Conservation (phyloP, 306 rosid species). For the Delonix regia region DNA sequence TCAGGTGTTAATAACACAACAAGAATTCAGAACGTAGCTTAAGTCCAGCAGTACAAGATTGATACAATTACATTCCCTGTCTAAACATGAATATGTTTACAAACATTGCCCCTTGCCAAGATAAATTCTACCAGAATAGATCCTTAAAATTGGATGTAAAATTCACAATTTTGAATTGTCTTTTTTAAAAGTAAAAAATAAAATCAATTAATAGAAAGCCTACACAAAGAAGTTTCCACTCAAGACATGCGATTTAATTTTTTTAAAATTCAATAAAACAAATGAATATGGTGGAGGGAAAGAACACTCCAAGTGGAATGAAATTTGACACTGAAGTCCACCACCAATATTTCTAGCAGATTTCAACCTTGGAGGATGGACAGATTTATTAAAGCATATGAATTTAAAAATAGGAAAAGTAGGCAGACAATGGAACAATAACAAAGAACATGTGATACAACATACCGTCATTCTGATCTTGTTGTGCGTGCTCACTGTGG, state of each 20-base stretch:
- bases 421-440: conserved; percentile 29
- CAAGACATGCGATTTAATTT: background rate
- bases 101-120: conserved; percentile 1
- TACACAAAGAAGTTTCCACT: conserved; percentile 6
- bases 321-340: background rate
- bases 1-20: background rate
- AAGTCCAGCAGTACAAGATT: conserved; percentile 30
- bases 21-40: conserved; percentile 4
- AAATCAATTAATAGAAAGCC: conserved; percentile 6
- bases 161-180: background rate
- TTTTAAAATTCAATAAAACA: conserved; percentile 6
- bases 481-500: conserved; percentile 49
- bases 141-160: background rate
- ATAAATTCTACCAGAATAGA: background rate
- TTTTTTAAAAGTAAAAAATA: conserved; percentile 5
- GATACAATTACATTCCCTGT: background rate
- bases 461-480: conserved; percentile 73
- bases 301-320: background rate
- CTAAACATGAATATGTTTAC: conserved; percentile 16
- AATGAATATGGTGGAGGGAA: conserved; percentile 1
- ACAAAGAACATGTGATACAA: conserved; percentile 12
- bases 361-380: conserved; percentile 18
- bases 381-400: conserved; percentile 21
- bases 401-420: conserved; percentile 15
- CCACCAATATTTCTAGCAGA: conserved; percentile 9